phyloP scores from a whole-genome alignment of 1,284 basidiomycete genomes.

The Cryptococcus sp. region DNA sequence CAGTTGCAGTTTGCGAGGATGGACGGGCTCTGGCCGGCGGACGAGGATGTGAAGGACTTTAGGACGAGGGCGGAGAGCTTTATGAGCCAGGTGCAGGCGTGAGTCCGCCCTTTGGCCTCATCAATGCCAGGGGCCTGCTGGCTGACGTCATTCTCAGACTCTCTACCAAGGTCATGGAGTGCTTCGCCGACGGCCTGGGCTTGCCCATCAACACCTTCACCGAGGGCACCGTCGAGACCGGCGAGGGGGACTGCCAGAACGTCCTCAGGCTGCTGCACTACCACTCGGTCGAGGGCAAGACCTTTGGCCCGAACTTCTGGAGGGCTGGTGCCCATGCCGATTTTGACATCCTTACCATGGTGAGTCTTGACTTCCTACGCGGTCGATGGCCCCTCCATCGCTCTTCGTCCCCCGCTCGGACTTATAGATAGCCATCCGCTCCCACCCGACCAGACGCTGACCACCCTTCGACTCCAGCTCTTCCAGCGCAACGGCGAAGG shows the following conservation, averaged over 20 bases:
- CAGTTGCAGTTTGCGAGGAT: constrained; percentile 35
- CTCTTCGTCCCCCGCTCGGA: too few relatives aligned
- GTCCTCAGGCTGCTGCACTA: constrained; percentile 35
- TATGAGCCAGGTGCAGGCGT: constrained; percentile 30
- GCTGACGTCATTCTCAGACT: constrained; percentile 18
- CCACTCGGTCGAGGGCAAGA: constrained; percentile 32
- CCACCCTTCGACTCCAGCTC: constrained; percentile 10
- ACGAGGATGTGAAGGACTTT: constrained; percentile 24
- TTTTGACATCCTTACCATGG: constrained; percentile 36
- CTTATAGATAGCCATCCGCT: too few relatives aligned
- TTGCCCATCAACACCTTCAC: constrained; percentile 31
- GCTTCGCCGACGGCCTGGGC: constrained; percentile 33
- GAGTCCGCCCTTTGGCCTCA: constrained; percentile 1
- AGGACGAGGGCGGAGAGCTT: constrained; percentile 20
- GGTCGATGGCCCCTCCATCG: too few relatives aligned
- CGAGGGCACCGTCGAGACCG: constrained; percentile 25
- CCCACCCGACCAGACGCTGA: constrained; percentile 1
- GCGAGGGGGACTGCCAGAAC: constrained; percentile 29
- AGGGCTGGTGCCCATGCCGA: constrained; percentile 38
- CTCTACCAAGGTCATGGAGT: constrained; percentile 33
- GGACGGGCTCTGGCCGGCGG: constrained; percentile 34
- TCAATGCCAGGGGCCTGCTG: background rate
- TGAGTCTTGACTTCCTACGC: constrained; percentile 1
- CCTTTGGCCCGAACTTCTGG: constrained; percentile 35
- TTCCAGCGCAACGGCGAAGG: constrained; percentile 38